phyloP scores from a whole-genome alignment of 768 basidiomycete genomes.

The Suillus spraguei region DNA sequence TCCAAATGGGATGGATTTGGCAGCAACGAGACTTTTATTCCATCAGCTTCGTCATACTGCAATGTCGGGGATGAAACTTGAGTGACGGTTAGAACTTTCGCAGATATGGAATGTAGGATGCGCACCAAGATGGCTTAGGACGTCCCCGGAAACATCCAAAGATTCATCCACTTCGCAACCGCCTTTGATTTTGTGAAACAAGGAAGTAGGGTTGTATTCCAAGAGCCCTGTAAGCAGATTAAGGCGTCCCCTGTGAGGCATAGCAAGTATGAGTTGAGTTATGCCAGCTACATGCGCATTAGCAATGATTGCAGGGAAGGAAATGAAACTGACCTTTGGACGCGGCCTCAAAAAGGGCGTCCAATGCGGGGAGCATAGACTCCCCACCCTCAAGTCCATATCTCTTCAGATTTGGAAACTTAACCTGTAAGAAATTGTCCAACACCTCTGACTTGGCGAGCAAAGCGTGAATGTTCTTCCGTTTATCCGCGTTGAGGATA shows the following conservation, averaged over 20 bases:
- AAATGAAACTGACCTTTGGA: slow-evolving; percentile 47
- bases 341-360: slow-evolving; percentile 70
- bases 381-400: slow-evolving; percentile 93
- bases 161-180: slow-evolving; percentile 70
- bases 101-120: slow-evolving; percentile 14
- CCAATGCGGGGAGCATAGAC: slow-evolving; percentile 89
- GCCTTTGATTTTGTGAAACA: slow-evolving; percentile 90
- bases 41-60: slow-evolving; percentile 50
- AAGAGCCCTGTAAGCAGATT: slow-evolving; percentile 84
- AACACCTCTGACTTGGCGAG: slow-evolving; percentile 79
- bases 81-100: background rate
- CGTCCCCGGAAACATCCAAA: slow-evolving; percentile 75
- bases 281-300: slow-evolving; percentile 54
- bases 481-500: slow-evolving; percentile 37
- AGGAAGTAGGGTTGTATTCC: slow-evolving; percentile 59
- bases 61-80: slow-evolving; percentile 68
- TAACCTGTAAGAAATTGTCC: slow-evolving; percentile 82
- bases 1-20: slow-evolving; percentile 88
- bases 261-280: slow-evolving; percentile 73
- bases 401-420: slow-evolving; percentile 87
- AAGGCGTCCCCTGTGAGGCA: slow-evolving; percentile 88
- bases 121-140: slow-evolving; percentile 81
- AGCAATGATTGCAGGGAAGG: background rate
- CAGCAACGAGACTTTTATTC: slow-evolving; percentile 73
- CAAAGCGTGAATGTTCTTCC: slow-evolving; percentile 64